Conservation (phyloP, 495 filamentous ascomycete genomes). For the Echria macrotheca region DNA sequence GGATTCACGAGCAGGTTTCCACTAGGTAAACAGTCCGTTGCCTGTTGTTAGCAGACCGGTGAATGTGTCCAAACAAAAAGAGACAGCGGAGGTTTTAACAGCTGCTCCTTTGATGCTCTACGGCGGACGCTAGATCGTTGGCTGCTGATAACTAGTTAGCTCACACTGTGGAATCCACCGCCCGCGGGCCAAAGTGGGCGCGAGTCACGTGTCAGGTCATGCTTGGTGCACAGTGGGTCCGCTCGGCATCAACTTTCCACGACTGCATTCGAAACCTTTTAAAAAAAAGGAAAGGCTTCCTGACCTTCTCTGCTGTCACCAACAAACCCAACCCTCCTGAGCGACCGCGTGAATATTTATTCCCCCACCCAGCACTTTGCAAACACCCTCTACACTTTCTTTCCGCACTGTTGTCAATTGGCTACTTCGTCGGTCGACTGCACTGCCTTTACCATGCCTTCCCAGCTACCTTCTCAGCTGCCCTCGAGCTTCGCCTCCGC, state of each 20-base stretch:
- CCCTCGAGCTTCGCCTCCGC: conserved; percentile 81
- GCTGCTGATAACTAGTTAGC: too few species aligned
- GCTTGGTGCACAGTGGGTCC: conserved; percentile 14
- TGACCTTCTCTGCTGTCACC: conserved; percentile 8
- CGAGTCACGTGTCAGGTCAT: conserved; percentile 27
- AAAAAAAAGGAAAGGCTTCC: conserved; percentile 20
- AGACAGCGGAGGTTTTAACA: too few species aligned
- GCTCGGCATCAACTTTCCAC: conserved; percentile 28
- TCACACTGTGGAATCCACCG: too few species aligned
- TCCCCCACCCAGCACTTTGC: neutral
- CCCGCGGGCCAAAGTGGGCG: too few species aligned
- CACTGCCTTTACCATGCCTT: conserved; percentile 51
- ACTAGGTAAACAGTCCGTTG: too few species aligned
- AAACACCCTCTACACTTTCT: conserved; percentile 1
- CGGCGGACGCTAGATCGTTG: too few species aligned
- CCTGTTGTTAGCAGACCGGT: too few species aligned
- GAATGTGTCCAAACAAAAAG: too few species aligned
- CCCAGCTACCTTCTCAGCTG: conserved; percentile 72
- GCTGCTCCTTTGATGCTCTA: too few species aligned
- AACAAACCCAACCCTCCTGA: conserved; percentile 5
- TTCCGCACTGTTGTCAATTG: conserved; percentile 17
- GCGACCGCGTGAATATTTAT: conserved; percentile 6
- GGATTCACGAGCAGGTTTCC: too few species aligned
- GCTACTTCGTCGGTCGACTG: conserved; percentile 1
- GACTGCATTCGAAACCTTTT: conserved; percentile 28